Conservation (phyloP, 1,284 basidiomycete species). For the Fistulina hepatica region DNA sequence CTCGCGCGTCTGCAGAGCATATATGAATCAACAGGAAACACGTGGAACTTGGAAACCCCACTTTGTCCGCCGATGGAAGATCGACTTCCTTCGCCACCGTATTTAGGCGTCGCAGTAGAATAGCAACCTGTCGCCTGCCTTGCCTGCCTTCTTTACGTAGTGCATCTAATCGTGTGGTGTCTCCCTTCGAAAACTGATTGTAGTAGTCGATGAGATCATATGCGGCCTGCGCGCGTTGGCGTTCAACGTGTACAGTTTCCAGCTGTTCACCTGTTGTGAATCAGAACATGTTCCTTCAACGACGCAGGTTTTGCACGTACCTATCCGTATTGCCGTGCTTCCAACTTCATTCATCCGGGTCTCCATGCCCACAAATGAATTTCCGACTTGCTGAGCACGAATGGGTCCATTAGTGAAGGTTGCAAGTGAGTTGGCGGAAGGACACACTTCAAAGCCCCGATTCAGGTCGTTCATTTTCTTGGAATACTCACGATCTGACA, state of each 20-base stretch:
- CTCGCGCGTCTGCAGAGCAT: slow-evolving; percentile 65
- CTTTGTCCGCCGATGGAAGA: slow-evolving; percentile 70
- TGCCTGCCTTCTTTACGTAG: slow-evolving; percentile 81
- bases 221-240: slow-evolving; percentile 70
- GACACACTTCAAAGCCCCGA: slow-evolving; percentile 78
- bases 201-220: slow-evolving; percentile 16
- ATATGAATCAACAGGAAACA: slow-evolving; percentile 4
- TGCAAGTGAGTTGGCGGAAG: slow-evolving; percentile 2
- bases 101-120: slow-evolving; percentile 80
- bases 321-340: slow-evolving; percentile 89
- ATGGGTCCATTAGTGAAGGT: slow-evolving; percentile 4
- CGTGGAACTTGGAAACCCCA: slow-evolving; percentile 19
- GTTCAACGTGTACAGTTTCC: slow-evolving; percentile 87
- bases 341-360: slow-evolving; percentile 89
- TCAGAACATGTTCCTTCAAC: slow-evolving; percentile 6
- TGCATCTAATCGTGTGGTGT: slow-evolving; percentile 68
- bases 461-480: slow-evolving; percentile 89
- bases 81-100: slow-evolving; percentile 91
- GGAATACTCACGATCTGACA: slow-evolving; percentile 89
- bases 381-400: slow-evolving; percentile 73
- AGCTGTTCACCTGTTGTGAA: slow-evolving; percentile 75
- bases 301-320: slow-evolving; percentile 30
- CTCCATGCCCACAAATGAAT: slow-evolving; percentile 79
- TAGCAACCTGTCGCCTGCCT: slow-evolving; percentile 81
- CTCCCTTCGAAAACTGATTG: slow-evolving; percentile 49